Conservation (phyloP, 345 rosid genomes). For the Rhodamnia argentea region DNA sequence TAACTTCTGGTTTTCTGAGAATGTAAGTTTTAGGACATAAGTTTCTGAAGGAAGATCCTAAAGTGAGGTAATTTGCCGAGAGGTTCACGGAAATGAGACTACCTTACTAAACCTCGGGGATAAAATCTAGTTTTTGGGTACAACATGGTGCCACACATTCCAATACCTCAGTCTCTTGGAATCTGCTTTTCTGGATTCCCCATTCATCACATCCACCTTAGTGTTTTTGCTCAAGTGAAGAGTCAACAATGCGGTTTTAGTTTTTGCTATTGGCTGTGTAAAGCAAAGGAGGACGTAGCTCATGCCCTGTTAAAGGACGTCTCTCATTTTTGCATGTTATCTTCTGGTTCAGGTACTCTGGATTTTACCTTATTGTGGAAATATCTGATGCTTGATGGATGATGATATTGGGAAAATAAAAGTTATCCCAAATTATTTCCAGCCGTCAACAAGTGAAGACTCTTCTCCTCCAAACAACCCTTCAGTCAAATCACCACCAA, state of each 20-base stretch:
- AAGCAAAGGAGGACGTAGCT: not conserved
- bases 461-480: slow-evolving; percentile 20
- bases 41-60: not conserved
- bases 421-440: slow-evolving; percentile 62
- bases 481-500: slow-evolving; percentile 30
- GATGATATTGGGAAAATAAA: slow-evolving; percentile 54
- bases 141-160: not conserved
- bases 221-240: not conserved
- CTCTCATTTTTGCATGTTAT: not conserved
- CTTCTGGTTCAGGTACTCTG: not conserved
- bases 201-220: not conserved
- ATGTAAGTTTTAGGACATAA: not conserved
- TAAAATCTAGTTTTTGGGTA: not conserved
- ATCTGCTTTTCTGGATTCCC: not conserved
- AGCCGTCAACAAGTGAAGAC: slow-evolving; percentile 29
- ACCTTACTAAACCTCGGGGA: not conserved
- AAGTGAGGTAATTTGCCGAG: not conserved
- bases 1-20: not conserved
- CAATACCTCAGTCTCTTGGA: not conserved
- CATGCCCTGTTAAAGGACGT: not conserved
- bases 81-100: not conserved
- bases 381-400: slow-evolving; percentile 49
- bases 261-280: not conserved
- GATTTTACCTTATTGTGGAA: not conserved
- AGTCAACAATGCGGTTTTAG: not conserved